Conservation (phyloP, 2,329 filamentous ascomycete genomes). For the Pyricularia sp. region DNA sequence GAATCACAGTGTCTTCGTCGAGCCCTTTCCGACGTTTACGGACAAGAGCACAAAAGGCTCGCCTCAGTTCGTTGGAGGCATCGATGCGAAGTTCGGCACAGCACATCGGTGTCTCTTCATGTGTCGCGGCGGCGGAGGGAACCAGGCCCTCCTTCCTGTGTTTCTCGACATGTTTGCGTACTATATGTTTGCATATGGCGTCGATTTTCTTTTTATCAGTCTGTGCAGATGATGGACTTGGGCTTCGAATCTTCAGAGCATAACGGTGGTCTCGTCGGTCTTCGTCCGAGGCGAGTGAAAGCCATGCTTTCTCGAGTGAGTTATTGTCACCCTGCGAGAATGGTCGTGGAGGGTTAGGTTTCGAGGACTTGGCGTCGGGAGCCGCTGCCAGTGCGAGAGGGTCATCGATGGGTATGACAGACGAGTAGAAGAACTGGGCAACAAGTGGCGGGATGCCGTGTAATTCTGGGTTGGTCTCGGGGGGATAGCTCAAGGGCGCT, state of each 20-base stretch:
- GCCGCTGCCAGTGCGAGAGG: conserved; percentile 56
- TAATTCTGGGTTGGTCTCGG: conserved; percentile 20
- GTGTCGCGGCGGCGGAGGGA: conserved; percentile 31
- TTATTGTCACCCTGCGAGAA: conserved; percentile 71
- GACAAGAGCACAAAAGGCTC: conserved; percentile 35
- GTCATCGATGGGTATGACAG: conserved; percentile 73
- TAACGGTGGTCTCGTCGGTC: conserved; percentile 34
- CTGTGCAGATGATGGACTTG: conserved; percentile 19
- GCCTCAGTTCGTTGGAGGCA: conserved; percentile 31
- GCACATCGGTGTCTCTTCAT: conserved; percentile 24
- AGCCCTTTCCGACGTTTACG: conserved; percentile 26
- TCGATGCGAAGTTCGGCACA: conserved; percentile 35
- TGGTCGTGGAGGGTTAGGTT: conserved; percentile 46
- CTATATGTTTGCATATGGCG: conserved; percentile 28
- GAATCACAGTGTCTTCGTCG: conserved; percentile 28
- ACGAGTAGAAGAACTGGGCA: conserved; percentile 77
- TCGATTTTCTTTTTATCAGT: conserved; percentile 22
- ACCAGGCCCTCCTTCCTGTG: conserved; percentile 27
- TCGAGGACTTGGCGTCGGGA: conserved; percentile 30
- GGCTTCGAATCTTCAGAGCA: conserved; percentile 18
- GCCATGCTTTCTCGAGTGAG: conserved; percentile 67
- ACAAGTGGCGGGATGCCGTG: conserved; percentile 45
- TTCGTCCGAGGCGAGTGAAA: conserved; percentile 38
- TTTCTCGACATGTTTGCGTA: conserved; percentile 31
- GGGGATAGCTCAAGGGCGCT: conserved; percentile 28